Evolutionary conservation across 2,329 filamentous ascomycete species (phyloP).

Genomic region (Triangularia verruculosa): DNA sequence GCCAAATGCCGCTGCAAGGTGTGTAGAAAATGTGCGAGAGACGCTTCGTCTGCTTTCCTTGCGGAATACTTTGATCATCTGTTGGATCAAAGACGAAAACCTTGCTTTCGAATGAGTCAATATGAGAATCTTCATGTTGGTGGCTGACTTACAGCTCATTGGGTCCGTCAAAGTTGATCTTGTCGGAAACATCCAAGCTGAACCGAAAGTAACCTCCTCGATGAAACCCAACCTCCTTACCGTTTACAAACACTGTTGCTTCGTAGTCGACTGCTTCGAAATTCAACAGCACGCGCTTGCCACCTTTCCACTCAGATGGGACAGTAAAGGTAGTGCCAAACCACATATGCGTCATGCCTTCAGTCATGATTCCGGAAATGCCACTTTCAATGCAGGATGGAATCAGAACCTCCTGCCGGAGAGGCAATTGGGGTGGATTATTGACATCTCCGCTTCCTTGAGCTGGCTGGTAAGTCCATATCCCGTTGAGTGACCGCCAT

Average conservation of each 20-base stretch:
- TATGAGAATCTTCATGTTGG: background rate
- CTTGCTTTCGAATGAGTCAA: slow-evolving; percentile 38
- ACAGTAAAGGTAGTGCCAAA: slow-evolving; percentile 51
- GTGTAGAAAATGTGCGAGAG: slow-evolving; percentile 68
- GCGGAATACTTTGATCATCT: slow-evolving; percentile 58
- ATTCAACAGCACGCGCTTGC: slow-evolving; percentile 45
- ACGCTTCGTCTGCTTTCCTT: slow-evolving; percentile 61
- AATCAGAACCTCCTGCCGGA: slow-evolving; percentile 38
- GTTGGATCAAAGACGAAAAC: slow-evolving; percentile 69
- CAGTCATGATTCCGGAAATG: slow-evolving; percentile 47
- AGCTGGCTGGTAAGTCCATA: slow-evolving; percentile 52
- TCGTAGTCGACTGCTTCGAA: slow-evolving; percentile 60
- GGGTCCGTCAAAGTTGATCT: slow-evolving; percentile 38
- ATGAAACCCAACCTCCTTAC: slow-evolving; percentile 49
- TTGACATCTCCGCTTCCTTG: slow-evolving; percentile 21
- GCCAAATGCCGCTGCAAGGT: slow-evolving; percentile 72
- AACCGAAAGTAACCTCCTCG: slow-evolving; percentile 63
- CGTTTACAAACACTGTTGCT: slow-evolving; percentile 58
- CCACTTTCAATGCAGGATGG: slow-evolving; percentile 33
- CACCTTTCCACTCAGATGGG: slow-evolving; percentile 44
- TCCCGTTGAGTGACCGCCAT: slow-evolving; percentile 57
- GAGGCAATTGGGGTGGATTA: slow-evolving; percentile 28
- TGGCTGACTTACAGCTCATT: slow-evolving; percentile 51
- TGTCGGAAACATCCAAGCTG: slow-evolving; percentile 54
- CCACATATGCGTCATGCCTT: slow-evolving; percentile 45